These are phyloP conservation scores for Daldinia childiae DNA, from an alignment of 495 filamentous ascomycete genomes.

Conservation along the genomic window DNA sequence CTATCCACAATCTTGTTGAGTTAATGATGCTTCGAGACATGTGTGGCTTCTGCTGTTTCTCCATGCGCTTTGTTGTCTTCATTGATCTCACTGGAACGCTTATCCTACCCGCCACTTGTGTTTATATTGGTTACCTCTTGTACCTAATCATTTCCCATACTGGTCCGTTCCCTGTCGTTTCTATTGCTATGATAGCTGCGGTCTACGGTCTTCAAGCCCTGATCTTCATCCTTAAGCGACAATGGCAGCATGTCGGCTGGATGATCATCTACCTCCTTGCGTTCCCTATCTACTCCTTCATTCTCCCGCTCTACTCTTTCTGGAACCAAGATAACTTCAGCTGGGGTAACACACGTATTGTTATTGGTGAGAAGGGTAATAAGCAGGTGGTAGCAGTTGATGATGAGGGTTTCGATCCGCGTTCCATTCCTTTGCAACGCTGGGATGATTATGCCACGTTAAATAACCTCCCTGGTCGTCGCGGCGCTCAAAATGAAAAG, in stretches of 20 bases:
- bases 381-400: constrained; percentile 89
- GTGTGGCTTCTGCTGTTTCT: constrained; percentile 99
- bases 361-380: constrained; percentile 90
- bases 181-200: constrained; percentile 84
- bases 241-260: constrained; percentile 99
- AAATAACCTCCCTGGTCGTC: constrained; percentile 91
- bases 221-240: constrained; percentile 93
- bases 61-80: constrained; percentile 97
- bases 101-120: constrained; percentile 90
- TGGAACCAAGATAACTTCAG: constrained; percentile 99
- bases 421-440: constrained; percentile 89
- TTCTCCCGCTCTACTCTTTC: constrained; percentile 96
- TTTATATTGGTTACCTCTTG: constrained; percentile 89
- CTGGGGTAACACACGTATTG: constrained; percentile 98
- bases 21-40: constrained; percentile 87
- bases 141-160: constrained; percentile 76
- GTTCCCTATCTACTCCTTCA: constrained; percentile 91
- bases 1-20: constrained; percentile 93
- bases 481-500: constrained; percentile 78
- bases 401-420: constrained; percentile 88
- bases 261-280: constrained; percentile 98
- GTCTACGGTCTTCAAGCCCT: constrained; percentile 96
- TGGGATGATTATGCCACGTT: constrained; percentile 98
- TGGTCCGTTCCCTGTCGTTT: constrained; percentile 85
- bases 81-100: constrained; percentile 94